These are phyloP conservation scores for Mayamaea pseudoterrestris DNA, from an alignment of 108 stramenopile species.

Conservation along the genomic window DNA sequence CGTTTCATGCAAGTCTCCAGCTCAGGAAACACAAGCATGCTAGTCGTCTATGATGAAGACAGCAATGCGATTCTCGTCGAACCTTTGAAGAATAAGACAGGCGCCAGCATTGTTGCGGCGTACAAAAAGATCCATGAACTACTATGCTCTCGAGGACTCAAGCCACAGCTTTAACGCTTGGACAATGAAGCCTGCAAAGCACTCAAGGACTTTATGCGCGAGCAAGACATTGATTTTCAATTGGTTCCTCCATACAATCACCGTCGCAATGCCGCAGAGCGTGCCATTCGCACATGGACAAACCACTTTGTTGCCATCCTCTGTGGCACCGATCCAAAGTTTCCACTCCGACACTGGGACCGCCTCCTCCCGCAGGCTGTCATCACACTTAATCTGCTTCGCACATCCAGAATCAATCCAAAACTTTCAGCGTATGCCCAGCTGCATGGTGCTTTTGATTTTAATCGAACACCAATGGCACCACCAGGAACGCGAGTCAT, in stretches of 20 bases:
- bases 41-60: constrained; percentile 25
- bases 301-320: constrained; percentile 32
- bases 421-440: constrained; percentile 14
- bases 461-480: constrained; percentile 27
- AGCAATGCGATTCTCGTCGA: constrained; percentile 22
- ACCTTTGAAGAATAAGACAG: constrained; percentile 8
- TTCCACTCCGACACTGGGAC: constrained; percentile 20
- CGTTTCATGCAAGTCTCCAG: constrained; percentile 11
- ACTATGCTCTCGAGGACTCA: background rate
- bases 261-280: constrained; percentile 29
- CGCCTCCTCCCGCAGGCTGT: constrained; percentile 22
- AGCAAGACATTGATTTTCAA: constrained; percentile 16
- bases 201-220: constrained; percentile 6
- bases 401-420: constrained; percentile 3
- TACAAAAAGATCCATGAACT: constrained; percentile 4
- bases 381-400: constrained; percentile 25
- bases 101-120: background rate
- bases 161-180: constrained; percentile 2
- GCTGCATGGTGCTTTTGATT: constrained; percentile 17
- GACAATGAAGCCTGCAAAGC: constrained; percentile 16
- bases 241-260: constrained; percentile 21
- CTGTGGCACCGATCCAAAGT: constrained; percentile 12
- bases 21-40: constrained; percentile 22
- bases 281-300: constrained; percentile 37
- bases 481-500: constrained; percentile 25